Evolutionary conservation across 129 eudicot species (phyloP).

Genomic region (Solidago caesia): DNA sequence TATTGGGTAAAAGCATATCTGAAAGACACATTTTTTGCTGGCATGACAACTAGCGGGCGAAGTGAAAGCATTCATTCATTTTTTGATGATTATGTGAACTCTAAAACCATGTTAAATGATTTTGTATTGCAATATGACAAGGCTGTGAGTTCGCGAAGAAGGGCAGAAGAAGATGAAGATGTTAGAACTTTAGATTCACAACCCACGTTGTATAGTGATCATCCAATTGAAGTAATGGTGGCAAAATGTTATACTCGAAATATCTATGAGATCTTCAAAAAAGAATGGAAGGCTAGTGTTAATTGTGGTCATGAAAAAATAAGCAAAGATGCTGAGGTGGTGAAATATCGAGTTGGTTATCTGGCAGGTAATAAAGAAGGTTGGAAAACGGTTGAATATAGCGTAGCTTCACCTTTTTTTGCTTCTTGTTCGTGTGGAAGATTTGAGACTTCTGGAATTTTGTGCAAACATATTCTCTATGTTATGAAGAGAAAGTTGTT

Average conservation of each 20-base stretch:
- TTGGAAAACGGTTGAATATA: not conserved
- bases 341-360: not conserved
- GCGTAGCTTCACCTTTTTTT: too few relatives aligned
- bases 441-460: too few relatives aligned
- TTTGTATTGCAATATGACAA: not conserved
- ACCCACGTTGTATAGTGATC: not conserved
- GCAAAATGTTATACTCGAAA: not conserved
- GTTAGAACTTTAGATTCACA: not conserved
- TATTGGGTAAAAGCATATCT: not conserved
- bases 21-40: conserved; percentile 1
- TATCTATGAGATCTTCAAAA: too few relatives aligned
- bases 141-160: not conserved
- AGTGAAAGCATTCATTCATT: not conserved
- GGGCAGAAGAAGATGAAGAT: not conserved
- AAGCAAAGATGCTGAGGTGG: not conserved
- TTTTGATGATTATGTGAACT: not conserved
- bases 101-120: not conserved
- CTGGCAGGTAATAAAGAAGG: not conserved
- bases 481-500: too few relatives aligned
- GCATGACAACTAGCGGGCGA: not conserved
- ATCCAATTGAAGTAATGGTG: not conserved
- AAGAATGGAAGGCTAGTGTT: not conserved
- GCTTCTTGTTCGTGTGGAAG: too few relatives aligned
- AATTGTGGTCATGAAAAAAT: not conserved
- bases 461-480: too few relatives aligned